Percentiles rank a stretch among this genome's conserved stretches.
Evolutionary conservation across 2,329 filamentous ascomycete species (phyloP).

Genomic region (Stromatinia cepivora): DNA sequence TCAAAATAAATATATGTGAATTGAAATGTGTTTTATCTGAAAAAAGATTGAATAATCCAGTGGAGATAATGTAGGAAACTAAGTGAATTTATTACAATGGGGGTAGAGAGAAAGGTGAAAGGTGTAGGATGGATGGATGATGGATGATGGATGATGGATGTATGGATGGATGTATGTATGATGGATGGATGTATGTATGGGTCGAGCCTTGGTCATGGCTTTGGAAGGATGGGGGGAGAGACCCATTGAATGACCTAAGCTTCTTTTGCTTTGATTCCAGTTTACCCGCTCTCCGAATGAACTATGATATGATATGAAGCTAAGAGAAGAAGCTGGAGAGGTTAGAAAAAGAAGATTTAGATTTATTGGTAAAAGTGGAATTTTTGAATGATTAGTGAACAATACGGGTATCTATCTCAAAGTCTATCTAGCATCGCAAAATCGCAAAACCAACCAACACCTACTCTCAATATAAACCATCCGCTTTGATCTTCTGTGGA

Average conservation of each 20-base stretch:
- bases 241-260: slow-evolving; percentile 14
- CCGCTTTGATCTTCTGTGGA: neutral
- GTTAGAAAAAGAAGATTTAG: neutral
- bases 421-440: neutral
- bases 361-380: neutral
- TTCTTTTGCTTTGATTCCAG: neutral
- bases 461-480: neutral
- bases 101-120: slow-evolving; percentile 11
- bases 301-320: neutral
- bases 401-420: neutral
- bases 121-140: neutral
- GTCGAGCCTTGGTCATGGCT: slow-evolving; percentile 15
- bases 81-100: neutral
- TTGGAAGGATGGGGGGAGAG: neutral
- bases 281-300: neutral
- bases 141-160: neutral
- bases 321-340: neutral
- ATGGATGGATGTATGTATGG: neutral
- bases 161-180: neutral
- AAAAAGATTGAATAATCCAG: slow-evolving; percentile 12
- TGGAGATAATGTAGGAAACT: neutral
- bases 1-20: neutral
- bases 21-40: neutral
- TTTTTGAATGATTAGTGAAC: no score
- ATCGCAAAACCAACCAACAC: neutral